These are phyloP conservation scores for Metschnikowia rubicola DNA, from an alignment of 805 yeast genomes.

Conservation along the genomic window DNA sequence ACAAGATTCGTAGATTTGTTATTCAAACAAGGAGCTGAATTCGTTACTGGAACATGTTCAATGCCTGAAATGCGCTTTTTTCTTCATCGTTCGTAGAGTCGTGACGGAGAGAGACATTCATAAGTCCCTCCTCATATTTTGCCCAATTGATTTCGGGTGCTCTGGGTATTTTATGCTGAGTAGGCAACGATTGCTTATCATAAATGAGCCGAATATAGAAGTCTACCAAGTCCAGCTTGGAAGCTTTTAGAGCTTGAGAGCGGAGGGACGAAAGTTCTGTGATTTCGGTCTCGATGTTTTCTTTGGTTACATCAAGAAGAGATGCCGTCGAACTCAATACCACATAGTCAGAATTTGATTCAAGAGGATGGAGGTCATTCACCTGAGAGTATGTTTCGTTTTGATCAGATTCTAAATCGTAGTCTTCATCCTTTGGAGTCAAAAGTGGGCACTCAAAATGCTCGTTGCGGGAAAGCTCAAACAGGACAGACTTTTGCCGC, in stretches of 20 bases:
- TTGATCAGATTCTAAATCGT: slow-evolving; percentile 26
- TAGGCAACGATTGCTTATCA: slow-evolving; percentile 33
- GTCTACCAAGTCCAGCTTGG: slow-evolving; percentile 27
- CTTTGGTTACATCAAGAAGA: slow-evolving; percentile 23
- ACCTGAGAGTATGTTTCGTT: slow-evolving; percentile 5
- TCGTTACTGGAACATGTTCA: slow-evolving; percentile 11
- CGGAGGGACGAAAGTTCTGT: slow-evolving; percentile 26
- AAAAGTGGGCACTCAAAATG: slow-evolving; percentile 35
- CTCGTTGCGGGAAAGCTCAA: slow-evolving; percentile 24
- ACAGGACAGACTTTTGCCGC: slow-evolving; percentile 26
- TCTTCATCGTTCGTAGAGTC: slow-evolving; percentile 18
- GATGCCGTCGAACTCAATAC: slow-evolving; percentile 32
- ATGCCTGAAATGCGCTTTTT: slow-evolving; percentile 12
- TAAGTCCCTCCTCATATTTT: slow-evolving; percentile 32
- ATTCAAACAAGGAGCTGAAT: slow-evolving; percentile 6
- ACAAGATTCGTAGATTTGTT: slow-evolving; percentile 10
- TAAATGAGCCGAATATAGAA: slow-evolving; percentile 34
- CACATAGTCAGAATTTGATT: slow-evolving; percentile 35
- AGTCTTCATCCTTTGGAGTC: slow-evolving; percentile 42
- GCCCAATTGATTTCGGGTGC: slow-evolving; percentile 38
- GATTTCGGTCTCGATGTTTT: slow-evolving; percentile 28
- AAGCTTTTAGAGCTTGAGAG: slow-evolving; percentile 12
- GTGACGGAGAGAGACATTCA: slow-evolving; percentile 19
- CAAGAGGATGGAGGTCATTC: slow-evolving; percentile 11
- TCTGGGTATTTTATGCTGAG: slow-evolving; percentile 29